A percentile compares a stretch with the other conserved stretches of the same genome.
These are phyloP conservation scores for Alternaria gansuensis DNA, from an alignment of 2,329 filamentous ascomycete species.

Conservation along the genomic window DNA sequence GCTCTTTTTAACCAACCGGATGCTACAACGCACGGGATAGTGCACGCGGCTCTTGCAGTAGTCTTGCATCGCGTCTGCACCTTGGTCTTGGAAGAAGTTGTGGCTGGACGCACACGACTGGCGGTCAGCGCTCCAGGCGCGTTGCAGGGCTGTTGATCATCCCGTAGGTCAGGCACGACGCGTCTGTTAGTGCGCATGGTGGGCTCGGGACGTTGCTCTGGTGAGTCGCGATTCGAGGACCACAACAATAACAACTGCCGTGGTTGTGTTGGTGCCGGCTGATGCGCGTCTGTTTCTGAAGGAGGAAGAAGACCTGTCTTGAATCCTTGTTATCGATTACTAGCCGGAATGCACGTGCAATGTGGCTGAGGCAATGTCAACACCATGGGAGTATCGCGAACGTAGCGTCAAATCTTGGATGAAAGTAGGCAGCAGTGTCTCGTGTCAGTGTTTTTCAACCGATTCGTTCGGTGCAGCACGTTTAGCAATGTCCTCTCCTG, in stretches of 20 bases:
- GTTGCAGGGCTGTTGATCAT: conserved; percentile 26
- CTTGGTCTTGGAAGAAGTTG: conserved; percentile 31
- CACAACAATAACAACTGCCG: conserved; percentile 39
- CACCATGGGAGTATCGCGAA: conserved; percentile 35
- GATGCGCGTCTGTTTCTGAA: conserved; percentile 32
- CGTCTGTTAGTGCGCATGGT: conserved; percentile 13
- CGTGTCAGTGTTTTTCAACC: background rate
- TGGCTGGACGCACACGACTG: conserved; percentile 43
- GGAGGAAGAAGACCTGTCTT: conserved; percentile 28
- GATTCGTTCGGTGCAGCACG: background rate
- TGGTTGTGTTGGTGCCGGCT: conserved; percentile 29
- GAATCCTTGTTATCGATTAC: conserved; percentile 35
- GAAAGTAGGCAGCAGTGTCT: background rate
- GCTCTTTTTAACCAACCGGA: conserved; percentile 36
- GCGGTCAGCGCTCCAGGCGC: conserved; percentile 36
- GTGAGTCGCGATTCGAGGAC: conserved; percentile 43
- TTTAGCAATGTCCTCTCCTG: conserved; percentile 7
- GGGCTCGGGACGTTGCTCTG: conserved; percentile 23
- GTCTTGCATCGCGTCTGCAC: conserved; percentile 28
- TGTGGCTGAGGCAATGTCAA: conserved; percentile 30
- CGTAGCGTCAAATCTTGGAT: background rate
- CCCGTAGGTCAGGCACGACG: conserved; percentile 22
- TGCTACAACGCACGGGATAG: conserved; percentile 20
- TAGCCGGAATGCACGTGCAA: conserved; percentile 28
- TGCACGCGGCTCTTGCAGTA: conserved; percentile 46